These are phyloP conservation scores for Ceratocystis cacaofunesta DNA, from an alignment of 2,329 filamentous ascomycete genomes.

Conservation along the genomic window DNA sequence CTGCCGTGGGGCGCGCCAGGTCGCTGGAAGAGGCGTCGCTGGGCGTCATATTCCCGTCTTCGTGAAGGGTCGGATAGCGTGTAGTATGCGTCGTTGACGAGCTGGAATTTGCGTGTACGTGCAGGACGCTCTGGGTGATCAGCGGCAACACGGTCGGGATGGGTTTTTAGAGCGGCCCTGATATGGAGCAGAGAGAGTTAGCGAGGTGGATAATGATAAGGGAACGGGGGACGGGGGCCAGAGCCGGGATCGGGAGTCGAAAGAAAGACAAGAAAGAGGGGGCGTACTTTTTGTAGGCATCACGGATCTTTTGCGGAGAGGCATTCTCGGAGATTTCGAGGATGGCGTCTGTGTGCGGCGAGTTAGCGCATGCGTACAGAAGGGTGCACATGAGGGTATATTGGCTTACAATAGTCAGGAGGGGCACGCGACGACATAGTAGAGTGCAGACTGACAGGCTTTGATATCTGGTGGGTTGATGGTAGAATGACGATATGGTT, in stretches of 20 bases:
- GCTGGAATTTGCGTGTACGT: conserved; percentile 79
- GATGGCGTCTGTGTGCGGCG: conserved; percentile 44
- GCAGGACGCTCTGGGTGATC: conserved; percentile 68
- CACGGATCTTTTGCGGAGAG: conserved; percentile 68
- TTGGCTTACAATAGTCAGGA: conserved; percentile 15
- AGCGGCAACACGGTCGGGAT: conserved; percentile 76
- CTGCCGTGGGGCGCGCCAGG: conserved; percentile 18
- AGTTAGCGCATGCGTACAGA: not conserved
- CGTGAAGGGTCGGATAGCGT: conserved; percentile 67
- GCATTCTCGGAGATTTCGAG: conserved; percentile 62
- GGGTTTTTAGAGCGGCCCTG: conserved; percentile 77
- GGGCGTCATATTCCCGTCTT: conserved; percentile 70
- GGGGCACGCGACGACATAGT: conserved; percentile 11
- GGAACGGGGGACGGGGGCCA: not conserved
- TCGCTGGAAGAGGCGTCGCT: conserved; percentile 29
- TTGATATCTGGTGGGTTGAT: not conserved
- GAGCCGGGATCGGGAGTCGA: not conserved
- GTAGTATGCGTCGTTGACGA: conserved; percentile 87
- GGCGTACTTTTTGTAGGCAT: conserved; percentile 76
- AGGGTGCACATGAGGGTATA: not conserved
- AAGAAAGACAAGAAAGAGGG: not conserved
- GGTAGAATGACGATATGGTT: not conserved
- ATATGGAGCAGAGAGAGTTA: not conserved
- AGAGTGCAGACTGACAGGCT: not conserved
- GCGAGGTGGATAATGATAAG: not conserved